Percentiles rank a stretch among this genome's conserved stretches.
Evolutionary conservation across 306 rosid species (phyloP).

Genomic region (Medicago lupulina): DNA sequence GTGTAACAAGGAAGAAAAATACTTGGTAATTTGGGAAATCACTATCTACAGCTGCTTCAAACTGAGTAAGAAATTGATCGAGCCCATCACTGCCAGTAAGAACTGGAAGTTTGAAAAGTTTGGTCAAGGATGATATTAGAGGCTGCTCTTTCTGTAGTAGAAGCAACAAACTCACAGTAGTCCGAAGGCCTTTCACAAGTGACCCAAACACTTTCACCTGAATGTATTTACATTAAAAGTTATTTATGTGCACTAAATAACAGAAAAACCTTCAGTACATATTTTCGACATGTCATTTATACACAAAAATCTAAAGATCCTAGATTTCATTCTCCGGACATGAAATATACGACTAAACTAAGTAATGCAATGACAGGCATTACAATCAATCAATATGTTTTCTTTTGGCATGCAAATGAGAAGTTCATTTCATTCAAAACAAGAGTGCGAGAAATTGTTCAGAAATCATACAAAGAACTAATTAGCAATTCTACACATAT

Average conservation of each 20-base stretch:
- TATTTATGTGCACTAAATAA: slow-evolving; percentile 15
- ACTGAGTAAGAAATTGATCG: slow-evolving; percentile 78
- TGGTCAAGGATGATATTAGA: slow-evolving; percentile 54
- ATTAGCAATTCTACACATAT: slow-evolving; percentile 13
- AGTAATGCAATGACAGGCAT: not conserved
- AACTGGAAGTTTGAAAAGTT: slow-evolving; percentile 65
- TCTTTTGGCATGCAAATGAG: slow-evolving; percentile 31
- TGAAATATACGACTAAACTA: slow-evolving; percentile 26
- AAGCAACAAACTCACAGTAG: slow-evolving; percentile 70
- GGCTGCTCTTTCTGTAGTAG: slow-evolving; percentile 68
- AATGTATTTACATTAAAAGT: slow-evolving; percentile 40
- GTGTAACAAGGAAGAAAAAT: slow-evolving; percentile 10
- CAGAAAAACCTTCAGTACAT: not conserved
- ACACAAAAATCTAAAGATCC: slow-evolving; percentile 15
- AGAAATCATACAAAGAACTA: slow-evolving; percentile 8
- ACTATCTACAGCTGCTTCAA: slow-evolving; percentile 91
- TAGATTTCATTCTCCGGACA: slow-evolving; percentile 7
- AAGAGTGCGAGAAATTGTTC: slow-evolving; percentile 8
- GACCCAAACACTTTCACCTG: slow-evolving; percentile 92
- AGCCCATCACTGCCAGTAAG: slow-evolving; percentile 73
- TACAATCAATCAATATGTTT: not conserved
- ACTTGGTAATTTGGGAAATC: slow-evolving; percentile 91
- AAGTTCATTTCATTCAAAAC: slow-evolving; percentile 21
- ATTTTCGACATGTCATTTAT: not conserved
- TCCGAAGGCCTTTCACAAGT: slow-evolving; percentile 86